Evolutionary conservation across 2,329 filamentous ascomycete species (phyloP), one percentile per base, ranked within the genome.

Genomic region (Pseudodiploospora longispora): DNA sequence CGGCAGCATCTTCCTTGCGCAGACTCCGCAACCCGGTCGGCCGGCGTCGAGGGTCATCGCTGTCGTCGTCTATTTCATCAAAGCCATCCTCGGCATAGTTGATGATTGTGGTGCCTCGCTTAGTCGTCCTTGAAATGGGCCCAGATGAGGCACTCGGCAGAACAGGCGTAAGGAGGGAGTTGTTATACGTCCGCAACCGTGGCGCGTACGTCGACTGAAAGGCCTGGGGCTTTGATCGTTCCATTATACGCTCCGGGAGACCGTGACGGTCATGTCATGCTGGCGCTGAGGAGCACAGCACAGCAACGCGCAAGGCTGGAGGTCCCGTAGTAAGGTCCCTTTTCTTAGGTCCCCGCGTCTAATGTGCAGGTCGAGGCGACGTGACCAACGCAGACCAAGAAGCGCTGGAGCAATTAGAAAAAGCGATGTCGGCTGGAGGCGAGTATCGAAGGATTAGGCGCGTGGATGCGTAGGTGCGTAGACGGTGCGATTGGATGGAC

Each of bases 51-150:
- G 78, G 74, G 44, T 87, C 84, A 50, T 88, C 85, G 40, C 85
- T 83, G 50, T 88, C 85, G 44, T 83, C 78, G 33, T 81, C 78
- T 46, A 78, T 65, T 57, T 91, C 89, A 53, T 96, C 91, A 59
- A 84, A 95, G 38, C 90, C 90, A 62, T 97, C 91, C 62, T 98
- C 93, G 27, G 93, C 91, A 61, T 98, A 98, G 69, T 96, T 98
- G 67, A 97, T 93, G 51, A 91, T 87, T 31, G 87, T 93, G 2
- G 93, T 97, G 46, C 93, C 93, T 65, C 93, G 85, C 71, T 98
- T 97, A 6, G 93, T 97, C n/a, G 87, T 95, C 61, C 91, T 81
- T 55, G 87, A 76, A 47, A 78, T 70, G 34, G 83, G 78, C 27
- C 80, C 82, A 3, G 78, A 65, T n/a, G 79, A 75, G 46, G 73